These are phyloP conservation scores for Yamadazyma takamatsuzukensis DNA, from an alignment of 805 yeast genomes.

Conservation along the genomic window DNA sequence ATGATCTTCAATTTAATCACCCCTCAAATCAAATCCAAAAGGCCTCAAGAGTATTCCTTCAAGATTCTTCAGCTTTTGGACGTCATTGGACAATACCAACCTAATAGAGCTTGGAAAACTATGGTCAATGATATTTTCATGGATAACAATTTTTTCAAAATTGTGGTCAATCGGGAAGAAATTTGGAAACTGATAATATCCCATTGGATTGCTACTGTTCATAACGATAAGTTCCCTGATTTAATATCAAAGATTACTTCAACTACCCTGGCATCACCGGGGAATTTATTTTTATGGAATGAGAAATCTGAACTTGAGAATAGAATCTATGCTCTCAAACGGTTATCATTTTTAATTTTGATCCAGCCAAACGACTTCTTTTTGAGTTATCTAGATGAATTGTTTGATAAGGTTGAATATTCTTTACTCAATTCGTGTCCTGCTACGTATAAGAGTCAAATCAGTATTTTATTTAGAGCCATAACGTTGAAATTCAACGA, in stretches of 20 bases:
- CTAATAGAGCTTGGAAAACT: slow-evolving; percentile 59
- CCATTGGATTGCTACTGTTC: slow-evolving; percentile 64
- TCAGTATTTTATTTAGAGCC: slow-evolving; percentile 60
- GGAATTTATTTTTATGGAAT: slow-evolving; percentile 67
- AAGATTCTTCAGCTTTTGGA: slow-evolving; percentile 45
- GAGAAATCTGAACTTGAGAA: slow-evolving; percentile 57
- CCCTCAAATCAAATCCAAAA: slow-evolving; percentile 50
- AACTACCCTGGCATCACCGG: slow-evolving; percentile 12
- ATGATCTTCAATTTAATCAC: slow-evolving; percentile 51
- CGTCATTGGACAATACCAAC: slow-evolving; percentile 28
- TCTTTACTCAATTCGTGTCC: slow-evolving; percentile 29
- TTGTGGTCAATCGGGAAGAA: slow-evolving; percentile 18
- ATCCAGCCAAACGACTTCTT: slow-evolving; percentile 59
- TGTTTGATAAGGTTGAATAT: slow-evolving; percentile 33
- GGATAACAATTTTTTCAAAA: slow-evolving; percentile 55
- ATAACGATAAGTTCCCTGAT: slow-evolving; percentile 50
- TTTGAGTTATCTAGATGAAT: slow-evolving; percentile 48
- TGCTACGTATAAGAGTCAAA: slow-evolving; percentile 34
- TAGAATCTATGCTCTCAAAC: slow-evolving; percentile 51
- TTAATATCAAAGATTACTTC: slow-evolving; percentile 6
- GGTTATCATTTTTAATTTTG: slow-evolving; percentile 62
- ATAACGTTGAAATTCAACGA: slow-evolving; percentile 60
- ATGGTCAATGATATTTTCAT: slow-evolving; percentile 60
- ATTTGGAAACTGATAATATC: slow-evolving; percentile 55
- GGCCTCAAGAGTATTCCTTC: slow-evolving; percentile 31